Evolutionary conservation across 768 basidiomycete species (phyloP).

Genomic region (Lactifluus rugatus): DNA sequence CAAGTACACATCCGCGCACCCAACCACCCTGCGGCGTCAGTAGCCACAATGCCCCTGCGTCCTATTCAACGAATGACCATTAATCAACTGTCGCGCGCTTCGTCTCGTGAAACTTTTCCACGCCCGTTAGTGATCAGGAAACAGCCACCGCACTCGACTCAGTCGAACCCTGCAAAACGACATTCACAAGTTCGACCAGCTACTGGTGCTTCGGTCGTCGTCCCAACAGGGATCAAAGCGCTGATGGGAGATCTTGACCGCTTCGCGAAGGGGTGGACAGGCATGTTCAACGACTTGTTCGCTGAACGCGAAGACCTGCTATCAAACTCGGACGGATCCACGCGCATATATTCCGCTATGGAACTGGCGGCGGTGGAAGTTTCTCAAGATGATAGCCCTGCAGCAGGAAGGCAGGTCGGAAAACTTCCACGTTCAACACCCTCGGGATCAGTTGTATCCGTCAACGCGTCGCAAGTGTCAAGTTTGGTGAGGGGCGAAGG

Average conservation of each 20-base stretch:
- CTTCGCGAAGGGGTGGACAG: constrained; percentile 12
- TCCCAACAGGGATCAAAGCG: constrained; percentile 1
- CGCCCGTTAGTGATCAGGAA: constrained; percentile 3
- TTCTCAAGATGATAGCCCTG: not conserved
- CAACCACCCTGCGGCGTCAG: not conserved
- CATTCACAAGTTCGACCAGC: not conserved
- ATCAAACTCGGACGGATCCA: not conserved
- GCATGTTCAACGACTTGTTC: constrained; percentile 11
- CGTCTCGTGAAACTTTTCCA: not conserved
- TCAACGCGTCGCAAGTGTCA: not conserved
- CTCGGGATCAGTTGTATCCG: not conserved
- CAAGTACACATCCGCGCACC: not conserved
- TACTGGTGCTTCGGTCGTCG: not conserved
- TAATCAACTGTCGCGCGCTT: not conserved
- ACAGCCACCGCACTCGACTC: not conserved
- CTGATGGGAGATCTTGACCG: constrained; percentile 10
- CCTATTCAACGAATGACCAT: not conserved
- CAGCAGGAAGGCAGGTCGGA: not conserved
- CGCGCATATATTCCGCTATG: too few relatives aligned
- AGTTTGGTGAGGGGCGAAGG: not conserved
- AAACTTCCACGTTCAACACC: not conserved
- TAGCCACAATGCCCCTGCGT: not conserved
- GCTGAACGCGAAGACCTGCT: not conserved
- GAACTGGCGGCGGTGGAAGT: not conserved
- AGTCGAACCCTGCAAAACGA: not conserved